Percentiles rank a stretch among this genome's conserved stretches.
Evolutionary conservation across 495 filamentous ascomycete genomes (phyloP).

Genomic region (Penicillium samsonianum): DNA sequence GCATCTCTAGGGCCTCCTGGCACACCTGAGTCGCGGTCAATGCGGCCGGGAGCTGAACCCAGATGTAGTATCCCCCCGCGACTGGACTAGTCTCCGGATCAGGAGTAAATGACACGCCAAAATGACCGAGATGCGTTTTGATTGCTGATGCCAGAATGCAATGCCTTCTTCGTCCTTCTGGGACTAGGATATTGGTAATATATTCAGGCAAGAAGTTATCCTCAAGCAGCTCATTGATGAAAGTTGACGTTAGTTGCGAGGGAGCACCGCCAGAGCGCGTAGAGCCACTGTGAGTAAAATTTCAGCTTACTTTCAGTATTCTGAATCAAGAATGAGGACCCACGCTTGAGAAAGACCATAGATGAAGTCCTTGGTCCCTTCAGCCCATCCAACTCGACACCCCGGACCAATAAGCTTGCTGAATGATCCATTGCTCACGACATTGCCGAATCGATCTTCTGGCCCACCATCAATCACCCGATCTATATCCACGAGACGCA

Average conservation of each 20-base stretch:
- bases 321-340: constrained; percentile 29
- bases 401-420: constrained; percentile 71
- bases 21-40: constrained; percentile 48
- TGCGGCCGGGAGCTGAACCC: constrained; percentile 56
- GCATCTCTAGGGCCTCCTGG: constrained; percentile 42
- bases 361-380: constrained; percentile 58
- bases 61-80: constrained; percentile 69
- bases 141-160: constrained; percentile 49
- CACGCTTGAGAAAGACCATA: constrained; percentile 57
- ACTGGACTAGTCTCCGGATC: constrained; percentile 46
- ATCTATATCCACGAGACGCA: constrained; percentile 68
- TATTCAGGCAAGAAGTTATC: constrained; percentile 47
- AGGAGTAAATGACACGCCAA: constrained; percentile 52
- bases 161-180: constrained; percentile 53
- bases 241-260: constrained; percentile 63
- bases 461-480: constrained; percentile 42
- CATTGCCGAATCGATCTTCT: constrained; percentile 60
- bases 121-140: constrained; percentile 46
- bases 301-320: not conserved
- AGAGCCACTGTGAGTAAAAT: constrained; percentile 27
- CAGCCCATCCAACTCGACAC: constrained; percentile 69
- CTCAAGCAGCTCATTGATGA: constrained; percentile 57
- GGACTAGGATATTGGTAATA: constrained; percentile 42
- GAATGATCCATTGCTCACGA: constrained; percentile 71
- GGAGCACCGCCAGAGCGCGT: constrained; percentile 69